Base-by-base conservation (phyloP, 305 asterid genomes). In the Solanum hybrid region DNA sequence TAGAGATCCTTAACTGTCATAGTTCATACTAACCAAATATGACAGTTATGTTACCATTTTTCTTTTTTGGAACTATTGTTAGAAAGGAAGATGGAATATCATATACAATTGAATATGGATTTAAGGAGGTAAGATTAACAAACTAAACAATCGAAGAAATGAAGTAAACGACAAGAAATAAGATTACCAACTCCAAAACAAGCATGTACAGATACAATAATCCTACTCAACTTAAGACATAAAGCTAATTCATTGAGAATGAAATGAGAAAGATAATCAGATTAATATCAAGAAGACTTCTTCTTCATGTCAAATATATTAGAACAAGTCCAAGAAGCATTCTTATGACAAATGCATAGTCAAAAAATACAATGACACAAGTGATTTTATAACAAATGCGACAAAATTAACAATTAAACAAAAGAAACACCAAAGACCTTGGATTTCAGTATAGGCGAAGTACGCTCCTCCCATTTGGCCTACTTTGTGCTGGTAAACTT, bases 391-490 rank as follows among this genome's bases (percentile, higher is more conserved):
- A 88, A 82, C 90, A 90, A 92, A 90, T 89, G 93, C 88, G 85
- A 85, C 90, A 92, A 89, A 88, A 73, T 86, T 89, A 91, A 92
- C 91, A 89, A 64, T 73, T 77, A 90, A 90, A 77, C 86, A 91
- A 90, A 88, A 86, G 89, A 94, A 92, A 86, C 91, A 90, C 88
- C 87, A 18, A 89, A 91, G 92, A 92, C 92, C 95, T 91, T 90
- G 89, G 90, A 89, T 89, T 89, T 96, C 94, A 96, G 90, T 96
- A 96, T 86, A 97, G 93, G 77, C 97, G 91, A 87, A 96, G 93
- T 34, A 95, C 97, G 76, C 96, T 96, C 90, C 98, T 96, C 22
- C 98, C 95, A 74, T 93, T 93, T 34, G 95, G 95, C 94, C 94
- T 94, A 90, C 92, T 90, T 88, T 94, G 95, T 8, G 94, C 95